These are phyloP conservation scores for Daedaleopsis nitida DNA, from an alignment of 768 basidiomycete genomes.

Conservation along the genomic window DNA sequence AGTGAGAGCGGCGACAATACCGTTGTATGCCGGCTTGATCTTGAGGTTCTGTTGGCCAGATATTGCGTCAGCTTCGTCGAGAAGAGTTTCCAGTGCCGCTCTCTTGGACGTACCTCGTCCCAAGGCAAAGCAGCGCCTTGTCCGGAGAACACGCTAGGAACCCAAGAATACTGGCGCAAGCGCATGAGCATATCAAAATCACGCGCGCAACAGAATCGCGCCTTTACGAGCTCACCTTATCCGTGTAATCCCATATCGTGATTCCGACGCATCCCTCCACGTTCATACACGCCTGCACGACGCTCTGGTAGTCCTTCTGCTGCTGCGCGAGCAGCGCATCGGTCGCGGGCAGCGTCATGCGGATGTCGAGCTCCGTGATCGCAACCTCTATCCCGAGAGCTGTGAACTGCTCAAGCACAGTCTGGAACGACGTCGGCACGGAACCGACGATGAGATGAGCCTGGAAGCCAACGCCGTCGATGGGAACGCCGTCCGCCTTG, in stretches of 20 bases:
- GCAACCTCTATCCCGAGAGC: constrained; percentile 67
- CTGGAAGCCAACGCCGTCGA: constrained; percentile 66
- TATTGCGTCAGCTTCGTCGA: not conserved
- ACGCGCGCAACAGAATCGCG: too few relatives aligned
- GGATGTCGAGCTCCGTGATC: constrained; percentile 68
- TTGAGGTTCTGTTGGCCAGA: constrained; percentile 16
- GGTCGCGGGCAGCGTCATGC: constrained; percentile 58
- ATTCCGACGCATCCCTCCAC: constrained; percentile 38
- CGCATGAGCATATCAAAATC: not conserved
- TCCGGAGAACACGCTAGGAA: constrained; percentile 35
- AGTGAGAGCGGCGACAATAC: constrained; percentile 27
- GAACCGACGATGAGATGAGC: constrained; percentile 60
- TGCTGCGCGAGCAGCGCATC: constrained; percentile 53
- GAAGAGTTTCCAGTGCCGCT: too few relatives aligned
- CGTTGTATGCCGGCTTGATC: constrained; percentile 32
- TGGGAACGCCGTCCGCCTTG: constrained; percentile 47
- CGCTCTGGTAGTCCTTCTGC: constrained; percentile 55
- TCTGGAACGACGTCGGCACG: constrained; percentile 48
- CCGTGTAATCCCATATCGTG: constrained; percentile 45
- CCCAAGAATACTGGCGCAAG: constrained; percentile 34
- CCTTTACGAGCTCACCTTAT: constrained; percentile 25
- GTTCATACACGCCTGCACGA: constrained; percentile 55
- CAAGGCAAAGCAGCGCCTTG: constrained; percentile 35
- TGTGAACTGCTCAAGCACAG: constrained; percentile 53
- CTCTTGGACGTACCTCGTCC: constrained; percentile 26